Conservation (phyloP, 371 early-diverging fungal genomes). For the Blakeslea trispora region DNA sequence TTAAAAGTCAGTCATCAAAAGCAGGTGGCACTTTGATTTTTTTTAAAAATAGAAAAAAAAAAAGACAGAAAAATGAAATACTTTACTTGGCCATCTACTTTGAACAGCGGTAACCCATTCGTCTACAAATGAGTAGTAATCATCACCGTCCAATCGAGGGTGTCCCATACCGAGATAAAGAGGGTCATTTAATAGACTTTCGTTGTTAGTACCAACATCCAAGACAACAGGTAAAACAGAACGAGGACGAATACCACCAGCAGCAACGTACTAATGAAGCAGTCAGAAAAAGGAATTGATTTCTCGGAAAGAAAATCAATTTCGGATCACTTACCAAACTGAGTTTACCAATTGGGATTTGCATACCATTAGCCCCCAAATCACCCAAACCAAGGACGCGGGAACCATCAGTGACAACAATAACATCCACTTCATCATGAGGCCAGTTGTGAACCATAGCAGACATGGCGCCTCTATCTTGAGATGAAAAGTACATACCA, state of each 20-base stretch:
- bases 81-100: conserved; percentile 61
- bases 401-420: conserved; percentile 70
- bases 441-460: conserved; percentile 63
- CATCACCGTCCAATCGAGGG: conserved; percentile 60
- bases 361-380: conserved; percentile 71
- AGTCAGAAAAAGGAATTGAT: conserved; percentile 3
- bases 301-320: background rate
- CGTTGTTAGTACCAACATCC: conserved; percentile 70
- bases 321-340: conserved; percentile 43
- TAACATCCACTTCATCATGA: conserved; percentile 60
- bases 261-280: conserved; percentile 54
- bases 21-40: too few relatives aligned
- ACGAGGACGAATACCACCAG: conserved; percentile 65
- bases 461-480: conserved; percentile 62
- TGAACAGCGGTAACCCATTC: conserved; percentile 66
- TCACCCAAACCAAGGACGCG: conserved; percentile 69
- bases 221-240: conserved; percentile 66
- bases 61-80: background rate
- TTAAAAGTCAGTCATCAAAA: background rate
- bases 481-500: conserved; percentile 64
- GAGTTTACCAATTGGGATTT: conserved; percentile 61
- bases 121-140: conserved; percentile 65
- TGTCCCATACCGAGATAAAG: conserved; percentile 68
- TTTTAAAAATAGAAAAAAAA: background rate
- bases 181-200: conserved; percentile 56